A percentile compares a stretch with the other conserved stretches of the same genome.
Evolutionary conservation across 2,329 filamentous ascomycete genomes (phyloP).

Genomic region (Cyphellophora attinorum): DNA sequence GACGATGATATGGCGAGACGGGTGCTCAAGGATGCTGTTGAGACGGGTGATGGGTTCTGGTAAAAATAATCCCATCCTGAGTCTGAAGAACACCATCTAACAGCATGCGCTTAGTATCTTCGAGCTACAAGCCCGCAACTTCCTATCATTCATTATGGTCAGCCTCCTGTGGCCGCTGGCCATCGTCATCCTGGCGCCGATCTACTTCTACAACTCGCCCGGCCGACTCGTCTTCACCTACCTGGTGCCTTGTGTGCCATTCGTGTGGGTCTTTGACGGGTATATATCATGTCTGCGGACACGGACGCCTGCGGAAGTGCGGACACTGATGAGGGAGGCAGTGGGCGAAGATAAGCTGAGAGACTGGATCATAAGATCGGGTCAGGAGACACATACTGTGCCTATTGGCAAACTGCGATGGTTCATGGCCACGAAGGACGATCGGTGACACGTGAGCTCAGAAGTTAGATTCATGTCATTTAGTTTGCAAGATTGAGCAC

Average conservation of each 20-base stretch:
- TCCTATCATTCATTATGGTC: slow-evolving; percentile 45
- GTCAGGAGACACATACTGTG: slow-evolving; percentile 17
- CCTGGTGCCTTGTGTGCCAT: slow-evolving; percentile 55
- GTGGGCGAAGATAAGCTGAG: slow-evolving; percentile 12
- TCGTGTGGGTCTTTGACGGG: slow-evolving; percentile 61
- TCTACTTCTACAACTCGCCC: slow-evolving; percentile 37
- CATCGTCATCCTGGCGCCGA: slow-evolving; percentile 22
- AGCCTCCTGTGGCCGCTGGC: slow-evolving; percentile 33
- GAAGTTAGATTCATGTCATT: no score
- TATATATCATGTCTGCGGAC: slow-evolving; percentile 58
- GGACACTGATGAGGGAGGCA: slow-evolving; percentile 41
- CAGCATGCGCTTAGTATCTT: slow-evolving; percentile 55
- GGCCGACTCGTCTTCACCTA: slow-evolving; percentile 57
- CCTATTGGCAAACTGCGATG: slow-evolving; percentile 17
- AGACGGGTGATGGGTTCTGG: slow-evolving; percentile 34
- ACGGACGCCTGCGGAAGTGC: slow-evolving; percentile 56
- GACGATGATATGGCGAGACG: slow-evolving; percentile 50
- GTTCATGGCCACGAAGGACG: slow-evolving; percentile 18
- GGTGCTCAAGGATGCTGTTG: slow-evolving; percentile 55
- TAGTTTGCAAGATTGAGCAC: no score
- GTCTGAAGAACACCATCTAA: slow-evolving; percentile 14
- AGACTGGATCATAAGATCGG: slow-evolving; percentile 18
- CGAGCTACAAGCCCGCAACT: slow-evolving; percentile 60
- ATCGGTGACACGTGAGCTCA: no score
- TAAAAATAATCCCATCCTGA: slow-evolving; percentile 11